Conservation (phyloP, 2,329 filamentous ascomycete genomes). For the Fusarium mexicanum region DNA sequence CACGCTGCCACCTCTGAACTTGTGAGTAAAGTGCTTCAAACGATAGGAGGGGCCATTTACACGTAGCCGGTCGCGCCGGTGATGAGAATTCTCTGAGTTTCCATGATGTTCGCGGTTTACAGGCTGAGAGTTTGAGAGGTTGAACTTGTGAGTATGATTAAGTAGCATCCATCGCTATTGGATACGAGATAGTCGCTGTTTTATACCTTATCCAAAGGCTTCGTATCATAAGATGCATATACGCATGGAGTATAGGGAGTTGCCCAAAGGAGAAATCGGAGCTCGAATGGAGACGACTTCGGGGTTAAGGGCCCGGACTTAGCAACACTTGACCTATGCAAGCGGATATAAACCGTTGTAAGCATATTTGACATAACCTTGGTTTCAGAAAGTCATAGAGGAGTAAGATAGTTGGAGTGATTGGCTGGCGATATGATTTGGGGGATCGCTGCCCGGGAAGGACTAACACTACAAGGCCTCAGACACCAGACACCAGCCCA, state of each 20-base stretch:
- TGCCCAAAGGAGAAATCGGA: neutral
- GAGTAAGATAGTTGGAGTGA: fast-evolving
- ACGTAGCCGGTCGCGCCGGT: constrained; percentile 15
- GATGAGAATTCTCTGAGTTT: neutral
- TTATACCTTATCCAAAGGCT: neutral
- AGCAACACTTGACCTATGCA: neutral
- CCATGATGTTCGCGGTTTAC: neutral
- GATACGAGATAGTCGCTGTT: neutral
- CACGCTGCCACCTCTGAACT: neutral
- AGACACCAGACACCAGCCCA: neutral
- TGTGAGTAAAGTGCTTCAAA: neutral
- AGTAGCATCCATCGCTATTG: fast-evolving
- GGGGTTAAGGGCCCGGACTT: constrained; percentile 8
- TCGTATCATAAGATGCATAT: too few species aligned
- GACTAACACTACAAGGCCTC: neutral
- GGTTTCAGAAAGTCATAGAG: neutral
- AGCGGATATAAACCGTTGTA: neutral
- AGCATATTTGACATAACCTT: neutral
- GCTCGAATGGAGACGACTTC: neutral
- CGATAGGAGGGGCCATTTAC: fast-evolving
- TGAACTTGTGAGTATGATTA: neutral
- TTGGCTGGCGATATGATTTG: neutral
- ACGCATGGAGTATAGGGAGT: neutral
- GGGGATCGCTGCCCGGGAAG: neutral
- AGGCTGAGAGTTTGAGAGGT: neutral